Percentiles rank a stretch among this genome's conserved stretches.
Evolutionary conservation across 192 early-diverging fungal genomes (phyloP).

Genomic region (Backusella parvicylindrica): DNA sequence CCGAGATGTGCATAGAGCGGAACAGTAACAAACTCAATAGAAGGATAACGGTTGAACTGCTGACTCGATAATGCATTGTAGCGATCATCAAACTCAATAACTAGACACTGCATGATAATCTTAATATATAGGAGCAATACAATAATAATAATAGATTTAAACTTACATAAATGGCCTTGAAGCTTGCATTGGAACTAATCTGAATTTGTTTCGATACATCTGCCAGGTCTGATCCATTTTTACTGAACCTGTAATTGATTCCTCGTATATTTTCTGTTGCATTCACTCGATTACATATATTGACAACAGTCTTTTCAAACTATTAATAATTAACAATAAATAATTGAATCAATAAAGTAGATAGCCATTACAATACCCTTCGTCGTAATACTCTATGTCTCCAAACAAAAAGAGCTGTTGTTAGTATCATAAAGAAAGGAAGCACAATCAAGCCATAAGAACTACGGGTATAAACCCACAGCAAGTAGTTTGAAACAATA

Average conservation of each 20-base stretch:
- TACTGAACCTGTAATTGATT: conserved; percentile 15
- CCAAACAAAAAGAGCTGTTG: background rate
- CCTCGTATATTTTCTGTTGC: conserved; percentile 20
- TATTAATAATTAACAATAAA: background rate
- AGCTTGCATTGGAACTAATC: background rate
- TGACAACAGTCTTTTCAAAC: conserved; percentile 19
- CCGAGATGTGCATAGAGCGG: conserved; percentile 15
- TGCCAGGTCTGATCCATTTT: conserved; percentile 3
- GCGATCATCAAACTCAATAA: conserved; percentile 32
- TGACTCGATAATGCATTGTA: conserved; percentile 16
- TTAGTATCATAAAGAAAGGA: conserved; percentile 11
- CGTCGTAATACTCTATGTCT: conserved; percentile 4
- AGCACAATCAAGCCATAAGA: background rate
- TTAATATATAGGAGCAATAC: background rate
- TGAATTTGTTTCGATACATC: conserved; percentile 6
- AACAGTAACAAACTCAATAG: conserved; percentile 28
- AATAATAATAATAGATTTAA: background rate
- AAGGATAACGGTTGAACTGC: conserved; percentile 13
- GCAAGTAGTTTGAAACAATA: conserved; percentile 1
- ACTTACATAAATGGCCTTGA: conserved; percentile 21
- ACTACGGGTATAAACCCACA: background rate
- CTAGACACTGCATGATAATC: conserved; percentile 5
- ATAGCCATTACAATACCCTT: background rate
- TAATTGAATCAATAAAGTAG: background rate
- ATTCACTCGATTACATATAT: conserved; percentile 15